These are phyloP conservation scores for Pestalotiopsis sp. DNA, from an alignment of 2,329 filamentous ascomycete species.

Conservation along the genomic window DNA sequence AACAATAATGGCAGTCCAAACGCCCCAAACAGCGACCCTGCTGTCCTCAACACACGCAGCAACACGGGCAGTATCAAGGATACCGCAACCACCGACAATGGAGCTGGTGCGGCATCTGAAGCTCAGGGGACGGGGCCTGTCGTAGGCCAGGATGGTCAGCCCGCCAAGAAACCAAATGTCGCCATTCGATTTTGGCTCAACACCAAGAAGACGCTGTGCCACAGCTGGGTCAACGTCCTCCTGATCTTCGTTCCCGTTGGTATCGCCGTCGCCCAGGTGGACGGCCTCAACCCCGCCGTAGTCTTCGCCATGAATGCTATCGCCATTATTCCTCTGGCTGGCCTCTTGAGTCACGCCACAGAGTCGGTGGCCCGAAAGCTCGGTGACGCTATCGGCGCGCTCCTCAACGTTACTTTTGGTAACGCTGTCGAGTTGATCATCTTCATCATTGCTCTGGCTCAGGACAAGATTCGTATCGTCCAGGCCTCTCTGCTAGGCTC, in stretches of 20 bases:
- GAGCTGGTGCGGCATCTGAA: slow-evolving; percentile 44
- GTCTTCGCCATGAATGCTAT: slow-evolving; percentile 76
- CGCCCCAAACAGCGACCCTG: slow-evolving; percentile 22
- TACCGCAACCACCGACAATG: slow-evolving; percentile 36
- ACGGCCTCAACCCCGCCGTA: slow-evolving; percentile 58
- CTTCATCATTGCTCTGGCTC: slow-evolving; percentile 78
- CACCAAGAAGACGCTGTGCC: slow-evolving; percentile 63
- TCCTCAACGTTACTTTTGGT: slow-evolving; percentile 78
- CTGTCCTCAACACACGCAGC: slow-evolving; percentile 26
- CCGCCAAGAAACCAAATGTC: slow-evolving; percentile 33
- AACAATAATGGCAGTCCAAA: slow-evolving; percentile 21
- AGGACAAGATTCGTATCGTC: slow-evolving; percentile 86
- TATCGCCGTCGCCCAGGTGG: slow-evolving; percentile 64
- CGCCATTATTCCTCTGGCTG: slow-evolving; percentile 76
- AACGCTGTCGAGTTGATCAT: slow-evolving; percentile 83
- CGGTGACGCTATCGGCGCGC: slow-evolving; percentile 72
- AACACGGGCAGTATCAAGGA: slow-evolving; percentile 25
- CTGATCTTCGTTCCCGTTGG: slow-evolving; percentile 79
- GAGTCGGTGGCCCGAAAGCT: slow-evolving; percentile 74
- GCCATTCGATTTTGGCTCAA: slow-evolving; percentile 48
- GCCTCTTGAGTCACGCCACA: slow-evolving; percentile 72
- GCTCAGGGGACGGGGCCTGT: slow-evolving; percentile 60
- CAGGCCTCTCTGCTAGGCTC: slow-evolving; percentile 89
- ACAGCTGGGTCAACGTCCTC: slow-evolving; percentile 79
- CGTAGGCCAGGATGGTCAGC: slow-evolving; percentile 42